Conservation (phyloP, 2,329 filamentous ascomycete genomes). For the Metarhizium robertsii region DNA sequence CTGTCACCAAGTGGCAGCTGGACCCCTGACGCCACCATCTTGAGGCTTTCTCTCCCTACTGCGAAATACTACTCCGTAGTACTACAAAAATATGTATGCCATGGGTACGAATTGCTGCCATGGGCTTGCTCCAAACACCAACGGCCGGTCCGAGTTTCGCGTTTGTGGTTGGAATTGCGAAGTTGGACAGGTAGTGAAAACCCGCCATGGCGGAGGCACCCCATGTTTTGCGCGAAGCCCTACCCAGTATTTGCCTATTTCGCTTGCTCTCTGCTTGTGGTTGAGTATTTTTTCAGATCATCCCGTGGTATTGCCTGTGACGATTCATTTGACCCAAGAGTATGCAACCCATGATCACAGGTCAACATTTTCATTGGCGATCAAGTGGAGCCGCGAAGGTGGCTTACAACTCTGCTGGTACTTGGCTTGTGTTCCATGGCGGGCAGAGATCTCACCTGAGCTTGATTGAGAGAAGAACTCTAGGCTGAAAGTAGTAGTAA, state of each 20-base stretch:
- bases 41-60: background rate
- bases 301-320: background rate
- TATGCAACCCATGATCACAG: background rate
- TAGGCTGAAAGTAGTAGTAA: slow-evolving; percentile 1
- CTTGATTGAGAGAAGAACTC: slow-evolving; percentile 3
- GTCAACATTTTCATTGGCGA: background rate
- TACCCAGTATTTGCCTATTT: background rate
- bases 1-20: background rate
- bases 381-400: background rate
- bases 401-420: background rate
- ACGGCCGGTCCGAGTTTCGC: background rate
- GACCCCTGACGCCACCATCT: slow-evolving; percentile 4
- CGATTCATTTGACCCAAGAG: slow-evolving; percentile 1
- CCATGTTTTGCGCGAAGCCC: background rate
- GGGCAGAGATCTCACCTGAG: background rate
- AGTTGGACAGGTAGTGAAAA: no score
- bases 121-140: background rate
- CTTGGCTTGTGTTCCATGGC: background rate
- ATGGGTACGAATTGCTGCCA: background rate
- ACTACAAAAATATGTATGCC: no score
- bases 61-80: no score
- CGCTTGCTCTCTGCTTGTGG: background rate
- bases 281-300: background rate
- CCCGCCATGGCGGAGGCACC: no score
- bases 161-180: no score